These are phyloP conservation scores for Lupinus albus DNA, from an alignment of 306 rosid genomes.

Conservation along the genomic window DNA sequence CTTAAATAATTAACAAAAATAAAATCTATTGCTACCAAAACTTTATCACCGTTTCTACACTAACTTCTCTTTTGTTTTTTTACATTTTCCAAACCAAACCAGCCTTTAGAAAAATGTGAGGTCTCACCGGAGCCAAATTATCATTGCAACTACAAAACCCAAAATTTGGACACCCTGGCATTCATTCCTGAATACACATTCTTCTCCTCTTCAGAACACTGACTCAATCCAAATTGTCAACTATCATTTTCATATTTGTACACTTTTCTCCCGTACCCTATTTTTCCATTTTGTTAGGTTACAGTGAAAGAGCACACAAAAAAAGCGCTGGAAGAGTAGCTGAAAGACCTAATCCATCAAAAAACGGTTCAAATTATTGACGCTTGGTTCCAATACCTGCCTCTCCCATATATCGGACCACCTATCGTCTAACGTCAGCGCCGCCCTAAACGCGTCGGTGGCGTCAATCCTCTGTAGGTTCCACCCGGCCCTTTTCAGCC, in stretches of 20 bases:
- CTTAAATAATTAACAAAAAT: neutral
- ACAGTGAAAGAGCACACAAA: neutral
- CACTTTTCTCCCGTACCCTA: slow-evolving; percentile 7
- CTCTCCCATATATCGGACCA: slow-evolving; percentile 72
- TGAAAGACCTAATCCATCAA: slow-evolving; percentile 88
- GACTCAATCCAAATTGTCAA: neutral
- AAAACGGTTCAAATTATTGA: slow-evolving; percentile 91
- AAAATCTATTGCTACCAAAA: slow-evolving; percentile 38
- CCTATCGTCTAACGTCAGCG: slow-evolving; percentile 50
- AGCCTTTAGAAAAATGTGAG: slow-evolving; percentile 25
- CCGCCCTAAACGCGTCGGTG: slow-evolving; percentile 64
- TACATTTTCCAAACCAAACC: slow-evolving; percentile 13
- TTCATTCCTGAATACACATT: too few species aligned
- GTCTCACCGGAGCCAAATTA: slow-evolving; percentile 11
- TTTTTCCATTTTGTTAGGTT: neutral
- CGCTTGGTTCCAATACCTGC: slow-evolving; percentile 84
- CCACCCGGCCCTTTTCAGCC: slow-evolving; percentile 67
- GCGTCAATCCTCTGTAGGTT: slow-evolving; percentile 81
- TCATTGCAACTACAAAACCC: too few species aligned
- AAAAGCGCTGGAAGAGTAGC: slow-evolving; percentile 35
- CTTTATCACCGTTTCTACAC: slow-evolving; percentile 32
- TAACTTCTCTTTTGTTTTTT: neutral
- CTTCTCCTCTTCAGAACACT: too few species aligned
- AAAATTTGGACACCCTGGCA: too few species aligned
- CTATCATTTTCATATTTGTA: slow-evolving; percentile 35